phyloP scores from a whole-genome alignment of 352 stramenopile genomes.

The Phytophthora palmivora region DNA sequence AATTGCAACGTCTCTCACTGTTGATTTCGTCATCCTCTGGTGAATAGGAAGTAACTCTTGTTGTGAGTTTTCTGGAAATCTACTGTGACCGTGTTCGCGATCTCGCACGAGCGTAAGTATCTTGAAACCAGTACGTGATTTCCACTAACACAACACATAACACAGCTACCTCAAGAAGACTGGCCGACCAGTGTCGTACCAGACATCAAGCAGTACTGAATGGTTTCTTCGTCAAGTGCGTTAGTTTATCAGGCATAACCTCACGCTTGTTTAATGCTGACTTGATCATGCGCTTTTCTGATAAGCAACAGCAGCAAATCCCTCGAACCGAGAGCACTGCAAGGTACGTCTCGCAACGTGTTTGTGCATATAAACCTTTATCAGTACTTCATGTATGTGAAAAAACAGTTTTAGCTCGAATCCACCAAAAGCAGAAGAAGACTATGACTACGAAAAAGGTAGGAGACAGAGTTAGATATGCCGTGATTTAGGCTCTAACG shows the following conservation, averaged over 20 bases:
- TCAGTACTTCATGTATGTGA: background rate
- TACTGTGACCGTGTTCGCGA: conserved; percentile 94
- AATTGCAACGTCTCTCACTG: background rate
- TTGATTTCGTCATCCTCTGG: background rate
- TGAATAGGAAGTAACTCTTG: conserved; percentile 76
- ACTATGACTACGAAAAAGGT: conserved; percentile 89
- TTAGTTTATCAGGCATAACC: background rate
- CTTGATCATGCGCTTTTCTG: background rate
- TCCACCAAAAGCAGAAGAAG: conserved; percentile 56
- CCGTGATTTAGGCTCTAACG: background rate
- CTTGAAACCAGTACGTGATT: background rate
- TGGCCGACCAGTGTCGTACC: conserved; percentile 67
- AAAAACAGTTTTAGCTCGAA: conserved; percentile 71
- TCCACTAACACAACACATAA: conserved; percentile 13
- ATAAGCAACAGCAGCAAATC: conserved; percentile 59
- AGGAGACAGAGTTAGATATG: background rate
- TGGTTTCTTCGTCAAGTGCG: conserved; percentile 84
- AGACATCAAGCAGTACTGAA: conserved; percentile 81
- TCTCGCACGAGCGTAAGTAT: conserved; percentile 85
- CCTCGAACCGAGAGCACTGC: conserved; percentile 68
- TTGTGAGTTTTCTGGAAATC: conserved; percentile 94
- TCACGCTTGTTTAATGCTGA: conserved; percentile 1
- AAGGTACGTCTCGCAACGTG: conserved; percentile 39
- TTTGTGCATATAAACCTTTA: background rate
- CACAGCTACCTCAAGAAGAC: conserved; percentile 78